phyloP scores from a whole-genome alignment of 306 rosid genomes.

The Senna siamea region DNA sequence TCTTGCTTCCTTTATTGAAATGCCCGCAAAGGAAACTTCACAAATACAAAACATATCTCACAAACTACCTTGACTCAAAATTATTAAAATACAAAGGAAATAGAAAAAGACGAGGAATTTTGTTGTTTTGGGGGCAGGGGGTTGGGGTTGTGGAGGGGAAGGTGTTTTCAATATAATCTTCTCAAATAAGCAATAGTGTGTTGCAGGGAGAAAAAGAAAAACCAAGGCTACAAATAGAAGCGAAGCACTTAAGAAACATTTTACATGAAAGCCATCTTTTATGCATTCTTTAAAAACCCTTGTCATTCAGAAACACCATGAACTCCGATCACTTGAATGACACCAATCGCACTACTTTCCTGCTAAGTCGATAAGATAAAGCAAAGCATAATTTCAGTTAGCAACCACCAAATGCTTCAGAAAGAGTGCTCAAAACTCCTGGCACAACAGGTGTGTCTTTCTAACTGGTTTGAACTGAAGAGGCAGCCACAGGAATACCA shows the following conservation, averaged over 20 bases:
- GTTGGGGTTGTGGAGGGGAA: neutral
- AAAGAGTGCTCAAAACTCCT: constrained; percentile 10
- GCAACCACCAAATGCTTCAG: constrained; percentile 37
- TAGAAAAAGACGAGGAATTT: no score
- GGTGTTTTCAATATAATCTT: constrained; percentile 5
- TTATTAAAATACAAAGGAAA: neutral
- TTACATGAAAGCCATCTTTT: constrained; percentile 53
- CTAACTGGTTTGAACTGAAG: constrained; percentile 65
- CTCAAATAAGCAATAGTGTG: constrained; percentile 7
- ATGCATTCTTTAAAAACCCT: constrained; percentile 24
- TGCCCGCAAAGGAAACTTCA: constrained; percentile 42
- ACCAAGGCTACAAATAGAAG: constrained; percentile 39
- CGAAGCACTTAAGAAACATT: constrained; percentile 43
- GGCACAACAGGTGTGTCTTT: constrained; percentile 17
- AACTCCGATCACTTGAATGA: constrained; percentile 40
- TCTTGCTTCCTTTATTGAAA: constrained; percentile 54
- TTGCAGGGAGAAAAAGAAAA: neutral
- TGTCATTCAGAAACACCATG: constrained; percentile 33
- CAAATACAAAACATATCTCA: constrained; percentile 35
- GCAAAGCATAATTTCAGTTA: constrained; percentile 38
- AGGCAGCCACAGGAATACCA: constrained; percentile 51
- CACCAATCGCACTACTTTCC: constrained; percentile 53
- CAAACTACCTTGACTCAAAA: constrained; percentile 45
- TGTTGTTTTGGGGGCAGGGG: no score
- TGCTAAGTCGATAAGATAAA: constrained; percentile 41